Percentiles rank a stretch among this genome's conserved stretches.
phyloP scores from a whole-genome alignment of 495 filamentous ascomycete genomes.

The Lasiosphaeria hispida region DNA sequence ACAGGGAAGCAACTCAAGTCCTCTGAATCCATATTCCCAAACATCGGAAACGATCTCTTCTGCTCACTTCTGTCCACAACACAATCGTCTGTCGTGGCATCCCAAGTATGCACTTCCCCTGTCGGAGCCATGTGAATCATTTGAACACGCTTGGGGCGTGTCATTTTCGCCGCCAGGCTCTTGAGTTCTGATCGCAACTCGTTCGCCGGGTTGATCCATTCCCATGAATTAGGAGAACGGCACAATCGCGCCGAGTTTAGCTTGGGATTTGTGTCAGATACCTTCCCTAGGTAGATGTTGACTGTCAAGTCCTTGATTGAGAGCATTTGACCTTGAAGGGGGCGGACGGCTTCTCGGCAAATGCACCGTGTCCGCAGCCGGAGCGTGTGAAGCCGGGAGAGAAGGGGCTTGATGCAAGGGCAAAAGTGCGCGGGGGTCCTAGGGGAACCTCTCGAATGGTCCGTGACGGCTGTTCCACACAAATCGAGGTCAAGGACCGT shows the following conservation, averaged over 20 bases:
- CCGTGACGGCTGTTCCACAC: conserved; percentile 10
- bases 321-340: not conserved
- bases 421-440: conserved; percentile 17
- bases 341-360: conserved; percentile 12
- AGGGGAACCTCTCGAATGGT: not conserved
- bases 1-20: not conserved
- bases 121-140: conserved; percentile 17
- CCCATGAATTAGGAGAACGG: not conserved
- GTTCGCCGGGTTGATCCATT: conserved; percentile 10
- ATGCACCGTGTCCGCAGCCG: conserved; percentile 13
- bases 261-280: conserved; percentile 25
- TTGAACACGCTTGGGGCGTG: conserved; percentile 11
- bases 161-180: conserved; percentile 10
- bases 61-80: conserved; percentile 7
- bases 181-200: conserved; percentile 12
- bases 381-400: conserved; percentile 8
- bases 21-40: not conserved
- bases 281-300: conserved; percentile 16
- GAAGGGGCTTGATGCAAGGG: conserved; percentile 8
- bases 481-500: conserved; percentile 23
- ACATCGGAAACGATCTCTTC: not conserved
- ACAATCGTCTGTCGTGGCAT: conserved; percentile 15
- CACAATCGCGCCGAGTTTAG: conserved; percentile 14
- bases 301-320: conserved; percentile 14
- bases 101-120: conserved; percentile 24